These are phyloP conservation scores for Lachancea lanzarotensis DNA, from an alignment of 805 yeast species.

Conservation along the genomic window DNA sequence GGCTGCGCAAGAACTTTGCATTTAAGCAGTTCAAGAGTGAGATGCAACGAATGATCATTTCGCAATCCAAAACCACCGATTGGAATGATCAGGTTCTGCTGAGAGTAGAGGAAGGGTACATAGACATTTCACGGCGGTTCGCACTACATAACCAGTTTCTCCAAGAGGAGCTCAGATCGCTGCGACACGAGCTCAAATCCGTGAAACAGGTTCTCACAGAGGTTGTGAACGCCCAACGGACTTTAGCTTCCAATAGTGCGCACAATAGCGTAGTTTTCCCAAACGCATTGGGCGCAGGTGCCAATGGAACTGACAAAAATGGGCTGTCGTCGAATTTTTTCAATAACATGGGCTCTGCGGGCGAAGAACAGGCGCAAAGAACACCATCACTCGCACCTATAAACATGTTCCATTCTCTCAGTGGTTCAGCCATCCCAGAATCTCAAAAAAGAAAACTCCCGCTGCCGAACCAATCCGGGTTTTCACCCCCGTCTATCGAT, in stretches of 20 bases:
- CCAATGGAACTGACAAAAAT: slow-evolving; percentile 22
- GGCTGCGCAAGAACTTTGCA: slow-evolving; percentile 20
- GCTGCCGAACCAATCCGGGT: slow-evolving; percentile 7
- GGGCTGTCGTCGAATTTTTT: slow-evolving; percentile 18
- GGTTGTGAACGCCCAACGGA: slow-evolving; percentile 24
- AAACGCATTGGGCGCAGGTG: not conserved
- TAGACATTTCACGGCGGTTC: slow-evolving; percentile 24
- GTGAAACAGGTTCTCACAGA: slow-evolving; percentile 25
- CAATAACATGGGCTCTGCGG: slow-evolving; percentile 16
- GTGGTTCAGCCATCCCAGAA: slow-evolving; percentile 7
- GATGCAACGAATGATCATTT: slow-evolving; percentile 10
- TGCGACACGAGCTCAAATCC: slow-evolving; percentile 24
- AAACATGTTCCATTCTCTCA: slow-evolving; percentile 13
- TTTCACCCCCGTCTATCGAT: slow-evolving; percentile 6
- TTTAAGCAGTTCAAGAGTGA: slow-evolving; percentile 13
- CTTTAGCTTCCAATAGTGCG: slow-evolving; percentile 9
- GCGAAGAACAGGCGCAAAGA: slow-evolving; percentile 15
- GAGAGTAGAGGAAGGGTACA: slow-evolving; percentile 12
- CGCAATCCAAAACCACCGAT: slow-evolving; percentile 3
- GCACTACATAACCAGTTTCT: slow-evolving; percentile 28
- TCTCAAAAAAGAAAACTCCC: slow-evolving; percentile 9
- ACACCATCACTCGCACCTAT: slow-evolving; percentile 16
- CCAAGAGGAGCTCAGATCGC: slow-evolving; percentile 25
- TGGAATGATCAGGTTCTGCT: slow-evolving; percentile 8
- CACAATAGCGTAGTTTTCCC: slow-evolving; percentile 1